These are phyloP conservation scores for Fusarium ramigenum DNA, from an alignment of 2,329 filamentous ascomycete species.

Conservation along the genomic window DNA sequence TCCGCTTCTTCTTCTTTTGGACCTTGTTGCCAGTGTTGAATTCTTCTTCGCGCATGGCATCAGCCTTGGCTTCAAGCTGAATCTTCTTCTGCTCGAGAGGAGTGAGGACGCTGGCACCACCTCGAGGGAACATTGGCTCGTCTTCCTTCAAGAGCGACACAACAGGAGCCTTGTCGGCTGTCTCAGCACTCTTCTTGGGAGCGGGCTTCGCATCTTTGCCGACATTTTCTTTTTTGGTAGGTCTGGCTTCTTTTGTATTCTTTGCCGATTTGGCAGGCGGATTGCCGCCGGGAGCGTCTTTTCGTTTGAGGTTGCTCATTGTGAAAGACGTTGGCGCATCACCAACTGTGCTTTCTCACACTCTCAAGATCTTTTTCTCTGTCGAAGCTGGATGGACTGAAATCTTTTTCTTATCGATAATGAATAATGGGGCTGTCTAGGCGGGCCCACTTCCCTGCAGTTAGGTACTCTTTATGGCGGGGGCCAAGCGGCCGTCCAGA, in stretches of 20 bases:
- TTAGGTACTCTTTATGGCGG: not conserved
- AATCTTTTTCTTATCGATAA: conserved; percentile 26
- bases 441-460: not conserved
- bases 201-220: conserved; percentile 44
- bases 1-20: conserved; percentile 65
- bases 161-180: conserved; percentile 47
- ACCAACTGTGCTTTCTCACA: conserved; percentile 37
- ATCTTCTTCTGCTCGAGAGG: conserved; percentile 97
- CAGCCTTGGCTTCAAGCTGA: conserved; percentile 88
- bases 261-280: conserved; percentile 60
- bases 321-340: conserved; percentile 45
- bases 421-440: not conserved
- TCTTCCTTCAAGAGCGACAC: conserved; percentile 73
- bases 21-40: conserved; percentile 60
- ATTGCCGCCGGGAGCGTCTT: conserved; percentile 64
- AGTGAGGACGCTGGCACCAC: conserved; percentile 88
- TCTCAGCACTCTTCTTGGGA: conserved; percentile 44
- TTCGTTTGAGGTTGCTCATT: conserved; percentile 68
- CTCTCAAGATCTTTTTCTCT: conserved; percentile 12
- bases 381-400: conserved; percentile 8
- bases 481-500: not conserved
- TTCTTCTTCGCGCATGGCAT: conserved; percentile 89
- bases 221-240: conserved; percentile 56
- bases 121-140: conserved; percentile 90
- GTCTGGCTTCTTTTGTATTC: conserved; percentile 55